These are phyloP conservation scores for Pythium diclinum DNA, from an alignment of 352 stramenopile genomes.

Conservation along the genomic window DNA sequence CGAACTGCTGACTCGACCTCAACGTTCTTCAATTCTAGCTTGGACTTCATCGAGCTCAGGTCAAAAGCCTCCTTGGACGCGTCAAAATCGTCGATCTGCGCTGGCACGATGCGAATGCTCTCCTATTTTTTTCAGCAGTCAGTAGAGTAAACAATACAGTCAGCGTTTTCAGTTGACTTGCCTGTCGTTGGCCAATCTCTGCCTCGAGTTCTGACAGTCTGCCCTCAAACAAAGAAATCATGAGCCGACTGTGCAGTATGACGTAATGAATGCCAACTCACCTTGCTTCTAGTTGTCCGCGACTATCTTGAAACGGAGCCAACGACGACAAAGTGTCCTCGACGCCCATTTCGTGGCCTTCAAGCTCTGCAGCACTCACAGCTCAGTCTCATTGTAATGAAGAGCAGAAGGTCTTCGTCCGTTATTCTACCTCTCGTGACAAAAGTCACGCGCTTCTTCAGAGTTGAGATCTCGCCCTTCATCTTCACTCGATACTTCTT, in stretches of 20 bases:
- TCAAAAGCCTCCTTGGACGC: conserved; percentile 14
- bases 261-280: not conserved
- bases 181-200: conserved; percentile 8
- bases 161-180: not conserved
- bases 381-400: too few relatives aligned
- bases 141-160: not conserved
- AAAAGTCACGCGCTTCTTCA: conserved; percentile 29
- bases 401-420: not conserved
- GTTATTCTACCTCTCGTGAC: conserved; percentile 12
- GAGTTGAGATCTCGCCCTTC: conserved; percentile 23
- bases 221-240: too few relatives aligned
- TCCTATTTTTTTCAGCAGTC: not conserved
- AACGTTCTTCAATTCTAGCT: conserved; percentile 13
- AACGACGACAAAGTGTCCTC: conserved; percentile 27
- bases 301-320: conserved; percentile 18
- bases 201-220: conserved; percentile 8
- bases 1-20: conserved; percentile 17
- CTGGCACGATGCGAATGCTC: not conserved
- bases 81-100: conserved; percentile 18
- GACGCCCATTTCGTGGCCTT: conserved; percentile 18
- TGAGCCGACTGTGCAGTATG: too few relatives aligned
- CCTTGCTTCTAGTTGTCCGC: not conserved
- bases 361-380: conserved; percentile 17
- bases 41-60: conserved; percentile 14
- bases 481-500: conserved; percentile 29